Percentiles rank a stretch among this genome's conserved stretches.
Conservation (phyloP, 176 grass and related monocot species). For the Oryza punctata region DNA sequence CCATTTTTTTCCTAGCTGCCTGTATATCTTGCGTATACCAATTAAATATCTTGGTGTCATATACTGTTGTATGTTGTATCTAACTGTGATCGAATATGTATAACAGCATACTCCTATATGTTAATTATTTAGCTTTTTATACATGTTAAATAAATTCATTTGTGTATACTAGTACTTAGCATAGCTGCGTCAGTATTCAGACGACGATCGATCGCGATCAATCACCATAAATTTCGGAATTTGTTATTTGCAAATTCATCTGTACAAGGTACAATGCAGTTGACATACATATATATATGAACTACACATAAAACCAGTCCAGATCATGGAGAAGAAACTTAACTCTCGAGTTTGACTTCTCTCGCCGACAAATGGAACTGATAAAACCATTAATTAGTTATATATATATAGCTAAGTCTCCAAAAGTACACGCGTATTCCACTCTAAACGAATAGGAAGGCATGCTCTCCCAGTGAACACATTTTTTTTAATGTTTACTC, state of each 20-base stretch:
- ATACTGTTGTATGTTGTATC: too few species aligned
- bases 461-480: not conserved
- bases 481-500: not conserved
- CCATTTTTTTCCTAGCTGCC: too few species aligned
- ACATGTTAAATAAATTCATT: not conserved
- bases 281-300: not conserved
- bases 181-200: not conserved
- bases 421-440: not conserved
- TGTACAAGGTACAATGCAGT: not conserved
- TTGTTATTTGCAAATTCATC: not conserved
- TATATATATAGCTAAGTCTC: not conserved
- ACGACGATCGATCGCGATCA: not conserved
- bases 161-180: not conserved
- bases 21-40: too few species aligned
- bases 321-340: not conserved
- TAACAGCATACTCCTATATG: not conserved
- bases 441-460: not conserved
- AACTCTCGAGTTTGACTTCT: slow-evolving; percentile 9
- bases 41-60: too few species aligned
- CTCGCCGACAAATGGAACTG: not conserved
- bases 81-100: too few species aligned
- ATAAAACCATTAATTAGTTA: not conserved
- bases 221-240: not conserved
- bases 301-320: not conserved
- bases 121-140: not conserved